Conservation (phyloP, 2,329 filamentous ascomycete species). For the Taxawa tesnikishii region DNA sequence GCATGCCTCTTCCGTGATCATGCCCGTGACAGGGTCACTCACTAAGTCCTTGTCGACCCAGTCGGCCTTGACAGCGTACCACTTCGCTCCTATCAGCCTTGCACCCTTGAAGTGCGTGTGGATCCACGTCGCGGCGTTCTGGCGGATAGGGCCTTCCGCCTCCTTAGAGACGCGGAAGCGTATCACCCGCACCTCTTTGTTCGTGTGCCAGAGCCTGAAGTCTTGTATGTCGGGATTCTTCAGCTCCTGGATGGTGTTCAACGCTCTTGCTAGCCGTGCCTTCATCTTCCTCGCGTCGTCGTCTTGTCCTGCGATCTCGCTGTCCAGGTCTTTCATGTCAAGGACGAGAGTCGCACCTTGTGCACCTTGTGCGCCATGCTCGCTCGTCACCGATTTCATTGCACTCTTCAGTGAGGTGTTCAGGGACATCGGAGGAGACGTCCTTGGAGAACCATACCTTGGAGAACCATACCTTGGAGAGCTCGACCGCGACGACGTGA, state of each 20-base stretch:
- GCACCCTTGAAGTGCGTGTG: conserved; percentile 3
- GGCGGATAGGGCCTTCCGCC: background rate
- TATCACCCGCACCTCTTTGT: conserved; percentile 4
- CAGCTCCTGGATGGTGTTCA: conserved; percentile 4
- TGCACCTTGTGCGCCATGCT: too few relatives aligned
- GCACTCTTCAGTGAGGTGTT: conserved; percentile 1
- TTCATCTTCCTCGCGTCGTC: background rate
- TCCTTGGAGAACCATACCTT: background rate
- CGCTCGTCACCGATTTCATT: conserved; percentile 1
- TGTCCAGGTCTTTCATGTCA: conserved; percentile 1
- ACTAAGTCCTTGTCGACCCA: background rate
- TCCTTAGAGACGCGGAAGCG: conserved; percentile 3
- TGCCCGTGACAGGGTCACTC: background rate
- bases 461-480: background rate
- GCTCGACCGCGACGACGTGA: background rate
- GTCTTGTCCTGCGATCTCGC: background rate
- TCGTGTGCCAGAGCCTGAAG: conserved; percentile 5
- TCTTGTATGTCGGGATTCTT: background rate
- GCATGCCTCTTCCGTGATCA: background rate
- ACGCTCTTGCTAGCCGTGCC: background rate
- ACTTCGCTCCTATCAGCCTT: conserved; percentile 1
- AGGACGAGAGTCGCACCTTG: conserved; percentile 3
- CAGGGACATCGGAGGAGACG: background rate
- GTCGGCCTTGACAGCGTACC: conserved; percentile 3
- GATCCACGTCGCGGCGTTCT: conserved; percentile 3